Percentiles rank a stretch among this genome's conserved stretches.
These are phyloP conservation scores for Daldinia sp. DNA, from an alignment of 2,329 filamentous ascomycete species.

Conservation along the genomic window DNA sequence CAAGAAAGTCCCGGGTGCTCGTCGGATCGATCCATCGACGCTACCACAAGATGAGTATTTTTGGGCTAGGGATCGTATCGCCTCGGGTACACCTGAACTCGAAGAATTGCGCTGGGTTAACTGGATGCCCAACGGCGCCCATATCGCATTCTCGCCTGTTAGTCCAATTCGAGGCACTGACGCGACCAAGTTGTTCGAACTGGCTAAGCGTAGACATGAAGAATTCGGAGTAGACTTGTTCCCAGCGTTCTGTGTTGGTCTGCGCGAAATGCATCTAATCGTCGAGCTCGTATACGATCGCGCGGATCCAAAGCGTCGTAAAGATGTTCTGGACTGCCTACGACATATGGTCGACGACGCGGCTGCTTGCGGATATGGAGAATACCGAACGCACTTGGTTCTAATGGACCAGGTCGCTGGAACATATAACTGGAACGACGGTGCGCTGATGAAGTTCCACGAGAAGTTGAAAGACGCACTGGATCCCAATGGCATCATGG, in stretches of 20 bases:
- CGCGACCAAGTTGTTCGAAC: slow-evolving; percentile 54
- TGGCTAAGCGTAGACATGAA: slow-evolving; percentile 52
- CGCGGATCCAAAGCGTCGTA: slow-evolving; percentile 42
- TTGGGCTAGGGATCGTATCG: slow-evolving; percentile 49
- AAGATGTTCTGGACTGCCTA: slow-evolving; percentile 48
- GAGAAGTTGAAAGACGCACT: slow-evolving; percentile 58
- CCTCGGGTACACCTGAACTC: slow-evolving; percentile 54
- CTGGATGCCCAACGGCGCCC: slow-evolving; percentile 59
- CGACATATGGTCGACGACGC: slow-evolving; percentile 54
- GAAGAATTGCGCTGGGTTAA: slow-evolving; percentile 57
- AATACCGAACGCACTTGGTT: slow-evolving; percentile 59
- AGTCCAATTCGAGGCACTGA: slow-evolving; percentile 58
- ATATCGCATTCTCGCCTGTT: slow-evolving; percentile 61
- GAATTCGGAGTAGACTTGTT: slow-evolving; percentile 57
- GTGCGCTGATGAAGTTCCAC: slow-evolving; percentile 57
- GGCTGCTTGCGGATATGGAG: slow-evolving; percentile 56
- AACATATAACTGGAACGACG: slow-evolving; percentile 58
- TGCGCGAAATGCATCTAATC: slow-evolving; percentile 60
- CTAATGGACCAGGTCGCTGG: slow-evolving; percentile 60
- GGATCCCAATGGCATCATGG: slow-evolving; percentile 55
- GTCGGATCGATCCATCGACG: slow-evolving; percentile 52
- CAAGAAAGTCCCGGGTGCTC: slow-evolving; percentile 49
- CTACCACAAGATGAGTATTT: slow-evolving; percentile 52
- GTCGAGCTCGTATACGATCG: slow-evolving; percentile 53
- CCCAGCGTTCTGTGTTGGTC: slow-evolving; percentile 56